Conservation (phyloP, 2,329 filamentous ascomycete species). For the Monosporascus sp. region DNA sequence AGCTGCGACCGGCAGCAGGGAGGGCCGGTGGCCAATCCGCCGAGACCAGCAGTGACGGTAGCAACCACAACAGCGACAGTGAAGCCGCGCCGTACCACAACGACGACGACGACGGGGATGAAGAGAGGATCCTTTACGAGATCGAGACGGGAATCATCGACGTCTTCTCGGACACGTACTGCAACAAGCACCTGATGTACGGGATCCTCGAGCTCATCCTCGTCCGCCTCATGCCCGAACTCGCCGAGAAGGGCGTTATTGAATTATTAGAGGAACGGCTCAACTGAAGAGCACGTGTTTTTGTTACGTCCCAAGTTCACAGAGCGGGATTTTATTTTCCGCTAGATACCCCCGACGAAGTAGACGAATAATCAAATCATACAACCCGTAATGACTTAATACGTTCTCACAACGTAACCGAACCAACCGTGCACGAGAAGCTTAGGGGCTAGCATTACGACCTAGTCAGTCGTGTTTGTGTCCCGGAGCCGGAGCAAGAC, state of each 20-base stretch:
- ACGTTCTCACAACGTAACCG: no score
- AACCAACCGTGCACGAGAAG: no score
- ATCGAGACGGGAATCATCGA: slow-evolving; percentile 63
- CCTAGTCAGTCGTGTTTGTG: background rate
- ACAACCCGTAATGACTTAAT: no score
- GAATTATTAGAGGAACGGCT: slow-evolving; percentile 73
- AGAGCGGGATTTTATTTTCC: background rate
- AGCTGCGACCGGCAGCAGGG: background rate
- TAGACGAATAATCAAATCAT: background rate
- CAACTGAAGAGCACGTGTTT: slow-evolving; percentile 15
- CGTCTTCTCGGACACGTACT: slow-evolving; percentile 74
- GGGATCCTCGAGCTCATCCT: slow-evolving; percentile 74
- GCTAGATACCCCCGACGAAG: background rate
- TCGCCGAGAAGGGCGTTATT: slow-evolving; percentile 64
- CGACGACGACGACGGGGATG: slow-evolving; percentile 27
- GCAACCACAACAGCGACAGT: background rate
- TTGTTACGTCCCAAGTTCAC: background rate
- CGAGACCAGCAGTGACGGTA: slow-evolving; percentile 5
- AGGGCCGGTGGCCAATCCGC: slow-evolving; percentile 14
- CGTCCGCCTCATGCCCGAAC: slow-evolving; percentile 78
- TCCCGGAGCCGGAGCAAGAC: background rate
- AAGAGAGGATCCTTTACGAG: slow-evolving; percentile 48
- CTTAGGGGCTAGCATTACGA: background rate
- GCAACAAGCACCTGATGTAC: slow-evolving; percentile 90
- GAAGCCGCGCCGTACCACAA: background rate